Evolutionary conservation across 306 rosid species (phyloP), one percentile per base, ranked within the genome.

Genomic region (Rosa lucieae): DNA sequence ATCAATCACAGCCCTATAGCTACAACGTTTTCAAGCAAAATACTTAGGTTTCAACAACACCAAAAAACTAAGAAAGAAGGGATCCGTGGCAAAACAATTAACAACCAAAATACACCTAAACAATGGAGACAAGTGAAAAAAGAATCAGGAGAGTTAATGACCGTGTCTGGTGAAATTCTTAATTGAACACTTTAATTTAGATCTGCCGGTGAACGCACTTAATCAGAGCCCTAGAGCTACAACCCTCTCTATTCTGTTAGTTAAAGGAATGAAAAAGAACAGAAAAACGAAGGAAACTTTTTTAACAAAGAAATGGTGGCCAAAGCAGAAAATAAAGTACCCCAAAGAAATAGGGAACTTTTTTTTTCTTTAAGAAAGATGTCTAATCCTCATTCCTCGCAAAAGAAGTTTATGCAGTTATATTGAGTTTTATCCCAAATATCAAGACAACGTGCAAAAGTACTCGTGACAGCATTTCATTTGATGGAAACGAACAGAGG

Each of bases 401-500:
- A 61, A 61, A 29, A 20, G 23, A 32, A 32, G 37, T 20, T 11
- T 73, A 72, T 21, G 51, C 18, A 8, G n/a, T n/a, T 3, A 39
- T 17, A 74, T 49, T 35, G 67, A 42, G 14, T 53, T 43, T 43
- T 13, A 42, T 55, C 26, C 48, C 43, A 74, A 74, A 53, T 11
- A 53, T 74, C 51, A 58, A 56, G 55, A n/a, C 43, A 12, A 56
- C 14, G 5, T 56, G 2, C 37, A 21, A 23, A 59, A 59, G 35
- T 21, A 23, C 14, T 47, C 51, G 14, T 10, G 51, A 10, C 13
- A 3, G 75, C 75, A 49, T 49, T 71, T 71, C 75, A 26, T 10
- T 51, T 52, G 9, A 52, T 72, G 76, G 47, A 21, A 72, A 10
- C 49, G 63, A 32, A 72, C 62, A 76, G 49, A 49, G 48, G 51